Evolutionary conservation across 768 basidiomycete species (phyloP).

Genomic region (Steccherinum ochraceum): DNA sequence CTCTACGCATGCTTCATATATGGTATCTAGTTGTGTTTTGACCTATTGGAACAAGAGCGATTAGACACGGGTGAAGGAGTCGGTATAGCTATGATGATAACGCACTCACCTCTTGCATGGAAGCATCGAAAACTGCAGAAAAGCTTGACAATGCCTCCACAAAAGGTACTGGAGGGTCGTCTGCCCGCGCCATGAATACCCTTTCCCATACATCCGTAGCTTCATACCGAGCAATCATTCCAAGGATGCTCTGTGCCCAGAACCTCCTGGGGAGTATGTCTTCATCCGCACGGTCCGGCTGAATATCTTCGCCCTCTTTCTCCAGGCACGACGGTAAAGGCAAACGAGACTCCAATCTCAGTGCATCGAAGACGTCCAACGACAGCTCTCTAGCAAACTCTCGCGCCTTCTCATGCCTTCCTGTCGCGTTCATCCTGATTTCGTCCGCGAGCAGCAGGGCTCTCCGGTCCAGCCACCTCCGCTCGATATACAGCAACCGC

Average conservation of each 20-base stretch:
- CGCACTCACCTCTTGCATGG: conserved; percentile 34
- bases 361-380: conserved; percentile 51
- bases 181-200: not conserved
- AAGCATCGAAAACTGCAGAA: conserved; percentile 46
- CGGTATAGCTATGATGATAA: not conserved
- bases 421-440: conserved; percentile 31
- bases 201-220: conserved; percentile 1
- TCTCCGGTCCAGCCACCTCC: conserved; percentile 37
- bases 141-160: conserved; percentile 43
- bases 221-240: conserved; percentile 8
- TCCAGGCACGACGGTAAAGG: conserved; percentile 27
- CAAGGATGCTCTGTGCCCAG: conserved; percentile 10
- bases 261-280: conserved; percentile 10
- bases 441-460: conserved; percentile 35
- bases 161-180: conserved; percentile 18
- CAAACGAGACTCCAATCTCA: conserved; percentile 34
- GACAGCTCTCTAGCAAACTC: conserved; percentile 32
- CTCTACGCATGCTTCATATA: conserved; percentile 34
- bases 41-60: conserved; percentile 28
- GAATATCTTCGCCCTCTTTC: not conserved
- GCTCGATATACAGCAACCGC: conserved; percentile 37
- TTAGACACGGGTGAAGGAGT: not conserved
- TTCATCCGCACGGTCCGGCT: conserved; percentile 1
- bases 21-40: conserved; percentile 29
- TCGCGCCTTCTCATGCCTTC: conserved; percentile 33